Conservation (phyloP, 257 asterid species). For the Leonotis leonurus region DNA sequence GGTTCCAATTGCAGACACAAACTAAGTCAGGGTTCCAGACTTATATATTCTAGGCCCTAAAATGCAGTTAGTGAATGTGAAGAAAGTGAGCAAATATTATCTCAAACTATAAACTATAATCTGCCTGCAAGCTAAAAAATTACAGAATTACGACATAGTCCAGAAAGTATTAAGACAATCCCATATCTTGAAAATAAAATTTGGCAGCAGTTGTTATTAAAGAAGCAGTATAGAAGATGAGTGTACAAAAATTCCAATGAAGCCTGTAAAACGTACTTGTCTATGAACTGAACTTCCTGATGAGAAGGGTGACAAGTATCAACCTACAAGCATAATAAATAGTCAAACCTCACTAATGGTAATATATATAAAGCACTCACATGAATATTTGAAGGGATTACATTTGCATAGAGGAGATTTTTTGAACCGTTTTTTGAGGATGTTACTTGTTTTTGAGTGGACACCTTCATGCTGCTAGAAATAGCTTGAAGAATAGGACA, state of each 20-base stretch:
- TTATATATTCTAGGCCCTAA: neutral
- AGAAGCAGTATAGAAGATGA: slow-evolving; percentile 1
- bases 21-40: neutral
- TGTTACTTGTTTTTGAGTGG: slow-evolving; percentile 30
- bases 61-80: neutral
- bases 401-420: slow-evolving; percentile 26
- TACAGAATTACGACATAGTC: no score
- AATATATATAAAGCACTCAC: slow-evolving; percentile 19
- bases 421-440: slow-evolving; percentile 30
- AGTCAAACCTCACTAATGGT: slow-evolving; percentile 8
- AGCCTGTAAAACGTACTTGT: slow-evolving; percentile 32
- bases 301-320: slow-evolving; percentile 26
- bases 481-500: slow-evolving; percentile 41
- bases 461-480: slow-evolving; percentile 37
- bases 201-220: slow-evolving; percentile 1
- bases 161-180: slow-evolving; percentile 2
- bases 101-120: no score
- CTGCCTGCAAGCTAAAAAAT: no score
- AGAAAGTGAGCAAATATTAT: neutral
- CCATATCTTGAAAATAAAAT: neutral
- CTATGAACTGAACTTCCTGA: slow-evolving; percentile 33
- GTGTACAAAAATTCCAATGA: neutral
- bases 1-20: neutral
- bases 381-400: slow-evolving; percentile 4
- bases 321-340: slow-evolving; percentile 37